Evolutionary conservation across 2,329 filamentous ascomycete species (phyloP), one percentile per base, ranked within the genome.

Genomic region (Ceratocystis cacaofunesta): DNA sequence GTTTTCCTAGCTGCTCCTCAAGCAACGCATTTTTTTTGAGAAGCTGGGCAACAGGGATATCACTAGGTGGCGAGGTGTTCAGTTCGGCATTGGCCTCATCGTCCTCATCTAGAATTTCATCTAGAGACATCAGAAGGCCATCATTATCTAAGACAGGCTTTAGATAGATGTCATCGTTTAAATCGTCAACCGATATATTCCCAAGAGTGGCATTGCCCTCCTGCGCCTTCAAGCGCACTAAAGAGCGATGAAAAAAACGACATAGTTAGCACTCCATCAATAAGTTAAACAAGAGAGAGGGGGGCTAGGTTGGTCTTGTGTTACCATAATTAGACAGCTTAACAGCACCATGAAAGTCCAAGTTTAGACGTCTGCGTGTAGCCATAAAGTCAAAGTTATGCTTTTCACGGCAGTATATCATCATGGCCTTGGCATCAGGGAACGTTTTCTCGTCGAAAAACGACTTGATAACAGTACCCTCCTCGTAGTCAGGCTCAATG

Each of bases 111-210:
- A 95, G 78, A 12, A 77, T 69, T 68, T 96, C 94, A 69, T 95
- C 92, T 22, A 99, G 79, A 65, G 84, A 89, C 72, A 95, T 91
- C 41, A 99, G 83, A 64, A 97, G 78, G 3, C 92, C 89, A 73
- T 99, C 94, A 70, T 96, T 90, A 67, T 94, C 87, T 6, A 99
- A 76, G 3, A 91, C 86, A 0, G 94, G 94, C 72, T 88, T 88
- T 67, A 99, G 79, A 72, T 86, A 95, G 69, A 82, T 80, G 69
- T 97, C 92, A 68, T 90, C 84, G n/a, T 85, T 80, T 68, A 96
- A 85, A 30, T 85, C 78, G 1, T 78, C 76, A 44, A 78, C 77
- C 2, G 83, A 79, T 66, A 89, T 85, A 55, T 86, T 75, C 66
- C 82, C 78, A 0, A 84, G 83, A 2, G 84, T 72, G 5, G 76